phyloP scores from a whole-genome alignment of 129 eudicot species.

The Glebionis coronaria region DNA sequence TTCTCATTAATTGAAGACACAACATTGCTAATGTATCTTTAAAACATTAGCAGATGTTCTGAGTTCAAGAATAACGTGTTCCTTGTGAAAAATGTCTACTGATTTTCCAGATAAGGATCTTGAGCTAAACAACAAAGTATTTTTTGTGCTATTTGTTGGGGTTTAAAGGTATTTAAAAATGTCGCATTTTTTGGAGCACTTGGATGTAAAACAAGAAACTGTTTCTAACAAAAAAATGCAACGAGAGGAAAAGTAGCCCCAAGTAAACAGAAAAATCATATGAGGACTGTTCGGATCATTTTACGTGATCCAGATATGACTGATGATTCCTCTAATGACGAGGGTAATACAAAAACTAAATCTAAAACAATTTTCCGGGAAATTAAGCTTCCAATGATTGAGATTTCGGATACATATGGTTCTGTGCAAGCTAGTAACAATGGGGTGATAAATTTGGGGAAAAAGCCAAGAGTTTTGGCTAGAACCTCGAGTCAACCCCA shows the following conservation, averaged over 20 bases:
- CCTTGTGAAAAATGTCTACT: no score
- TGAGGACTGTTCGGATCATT: conserved; percentile 60
- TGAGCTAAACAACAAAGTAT: no score
- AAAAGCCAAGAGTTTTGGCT: conserved; percentile 22
- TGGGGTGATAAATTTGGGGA: conserved; percentile 23
- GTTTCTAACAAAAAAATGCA: conserved; percentile 22
- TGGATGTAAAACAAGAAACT: conserved; percentile 27
- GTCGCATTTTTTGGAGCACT: conserved; percentile 19
- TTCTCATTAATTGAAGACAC: no score
- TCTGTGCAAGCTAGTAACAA: conserved; percentile 51
- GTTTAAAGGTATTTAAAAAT: conserved; percentile 21
- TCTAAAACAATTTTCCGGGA: conserved; percentile 44
- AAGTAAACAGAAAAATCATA: background rate
- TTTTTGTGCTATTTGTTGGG: conserved; percentile 2
- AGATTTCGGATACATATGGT: conserved; percentile 3
- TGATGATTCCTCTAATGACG: conserved; percentile 73
- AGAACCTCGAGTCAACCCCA: conserved; percentile 27
- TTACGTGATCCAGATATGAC: conserved; percentile 74
- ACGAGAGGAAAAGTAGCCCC: conserved; percentile 16
- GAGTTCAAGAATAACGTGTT: no score
- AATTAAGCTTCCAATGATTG: conserved; percentile 35
- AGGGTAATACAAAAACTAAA: conserved; percentile 13
- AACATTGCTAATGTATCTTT: no score
- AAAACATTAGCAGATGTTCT: no score
- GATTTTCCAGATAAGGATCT: no score